phyloP scores from a whole-genome alignment of 2,329 filamentous ascomycete species.

The Fusarium nodosum region DNA sequence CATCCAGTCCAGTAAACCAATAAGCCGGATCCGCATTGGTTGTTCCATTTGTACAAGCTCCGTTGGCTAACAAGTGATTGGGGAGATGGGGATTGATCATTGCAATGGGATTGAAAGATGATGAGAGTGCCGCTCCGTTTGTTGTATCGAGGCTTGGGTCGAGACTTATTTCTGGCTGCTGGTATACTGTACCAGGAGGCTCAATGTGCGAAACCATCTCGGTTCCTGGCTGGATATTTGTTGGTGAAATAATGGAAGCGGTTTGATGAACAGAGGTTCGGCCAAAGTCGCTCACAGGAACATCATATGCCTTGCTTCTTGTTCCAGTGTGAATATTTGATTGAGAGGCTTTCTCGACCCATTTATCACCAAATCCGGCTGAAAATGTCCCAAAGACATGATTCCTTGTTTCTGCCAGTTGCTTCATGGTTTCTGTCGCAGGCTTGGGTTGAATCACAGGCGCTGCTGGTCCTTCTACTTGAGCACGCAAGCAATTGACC shows the following conservation, averaged over 20 bases:
- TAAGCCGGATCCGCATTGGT: not conserved
- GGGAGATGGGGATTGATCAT: not conserved
- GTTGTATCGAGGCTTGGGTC: not conserved
- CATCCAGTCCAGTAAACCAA: not conserved
- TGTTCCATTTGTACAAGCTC: not conserved
- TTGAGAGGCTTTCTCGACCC: not conserved
- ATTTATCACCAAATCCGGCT: conserved; percentile 20
- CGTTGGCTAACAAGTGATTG: not conserved
- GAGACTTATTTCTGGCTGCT: not conserved
- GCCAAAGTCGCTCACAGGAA: not conserved
- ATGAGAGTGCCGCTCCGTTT: not conserved
- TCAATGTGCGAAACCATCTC: not conserved
- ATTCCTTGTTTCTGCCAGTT: conserved; percentile 15
- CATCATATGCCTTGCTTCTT: not conserved
- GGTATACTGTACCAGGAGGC: not conserved
- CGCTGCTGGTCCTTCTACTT: conserved; percentile 1
- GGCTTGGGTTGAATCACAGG: conserved; percentile 1
- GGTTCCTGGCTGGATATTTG: not conserved
- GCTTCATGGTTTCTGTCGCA: conserved; percentile 20
- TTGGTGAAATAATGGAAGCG: not conserved
- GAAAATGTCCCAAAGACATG: conserved; percentile 19
- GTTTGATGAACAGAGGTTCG: not conserved
- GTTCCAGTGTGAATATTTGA: not conserved
- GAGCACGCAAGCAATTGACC: conserved; percentile 20
- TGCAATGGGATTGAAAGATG: not conserved